A percentile compares a stretch with the other conserved stretches of the same genome.
These are phyloP conservation scores for Lactarius deliciosus DNA, from an alignment of 768 basidiomycete genomes.

Conservation along the genomic window DNA sequence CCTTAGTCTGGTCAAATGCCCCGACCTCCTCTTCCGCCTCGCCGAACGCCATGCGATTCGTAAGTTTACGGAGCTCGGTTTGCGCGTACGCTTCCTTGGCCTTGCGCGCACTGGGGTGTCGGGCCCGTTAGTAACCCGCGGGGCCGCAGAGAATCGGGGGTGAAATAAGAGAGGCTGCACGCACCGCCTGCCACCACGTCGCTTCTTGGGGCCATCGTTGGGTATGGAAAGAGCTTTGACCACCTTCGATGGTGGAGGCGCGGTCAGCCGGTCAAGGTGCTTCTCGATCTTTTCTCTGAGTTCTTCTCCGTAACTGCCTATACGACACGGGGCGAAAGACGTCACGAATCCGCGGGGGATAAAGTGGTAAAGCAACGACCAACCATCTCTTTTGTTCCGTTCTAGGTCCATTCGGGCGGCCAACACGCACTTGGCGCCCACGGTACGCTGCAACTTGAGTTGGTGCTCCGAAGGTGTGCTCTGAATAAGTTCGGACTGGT, in stretches of 20 bases:
- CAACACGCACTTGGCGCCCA: constrained; percentile 88
- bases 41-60: constrained; percentile 96
- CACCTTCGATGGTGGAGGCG: constrained; percentile 92
- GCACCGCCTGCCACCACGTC: constrained; percentile 91
- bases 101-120: constrained; percentile 73
- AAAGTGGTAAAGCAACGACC: constrained; percentile 24
- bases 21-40: constrained; percentile 95
- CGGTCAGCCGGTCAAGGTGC: constrained; percentile 85
- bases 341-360: not conserved
- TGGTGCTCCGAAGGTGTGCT: constrained; percentile 87
- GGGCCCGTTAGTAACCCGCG: constrained; percentile 6
- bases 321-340: not conserved
- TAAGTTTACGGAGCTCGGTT: constrained; percentile 94
- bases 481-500: constrained; percentile 87
- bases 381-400: constrained; percentile 77
- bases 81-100: constrained; percentile 98
- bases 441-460: constrained; percentile 87
- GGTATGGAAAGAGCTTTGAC: constrained; percentile 92
- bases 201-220: constrained; percentile 93
- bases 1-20: constrained; percentile 96
- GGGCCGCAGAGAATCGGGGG: not conserved
- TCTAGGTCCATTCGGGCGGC: constrained; percentile 96
- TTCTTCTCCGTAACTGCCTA: constrained; percentile 77
- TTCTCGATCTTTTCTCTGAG: constrained; percentile 89
- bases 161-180: constrained; percentile 28